Evolutionary conservation across 2,329 filamentous ascomycete genomes (phyloP).

Genomic region (Ophiostoma tasmaniense): DNA sequence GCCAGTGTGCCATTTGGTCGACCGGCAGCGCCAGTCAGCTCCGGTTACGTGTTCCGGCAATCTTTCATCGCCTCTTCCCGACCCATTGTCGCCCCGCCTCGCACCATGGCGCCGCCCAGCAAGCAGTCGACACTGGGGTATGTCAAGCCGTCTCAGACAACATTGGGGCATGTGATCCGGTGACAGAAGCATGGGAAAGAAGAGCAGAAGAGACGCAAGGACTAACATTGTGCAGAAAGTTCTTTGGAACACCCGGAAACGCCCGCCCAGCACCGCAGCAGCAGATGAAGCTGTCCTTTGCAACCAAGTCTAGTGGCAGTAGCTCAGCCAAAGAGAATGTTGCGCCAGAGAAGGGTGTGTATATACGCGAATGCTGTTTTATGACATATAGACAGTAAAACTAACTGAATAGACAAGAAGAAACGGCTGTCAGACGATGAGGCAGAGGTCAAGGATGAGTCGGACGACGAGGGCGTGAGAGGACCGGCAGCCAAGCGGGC

Average conservation of each 20-base stretch:
- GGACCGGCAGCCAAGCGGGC: constrained; percentile 51
- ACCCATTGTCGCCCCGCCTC: not conserved
- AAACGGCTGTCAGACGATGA: constrained; percentile 19
- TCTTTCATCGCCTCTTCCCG: not conserved
- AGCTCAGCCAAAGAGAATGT: constrained; percentile 30
- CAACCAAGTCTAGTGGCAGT: constrained; percentile 32
- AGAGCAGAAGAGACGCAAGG: not conserved
- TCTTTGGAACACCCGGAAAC: constrained; percentile 64
- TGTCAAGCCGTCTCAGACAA: constrained; percentile 65
- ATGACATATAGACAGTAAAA: too few relatives aligned
- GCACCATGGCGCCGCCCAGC: constrained; percentile 36
- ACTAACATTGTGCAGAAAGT: constrained; percentile 55
- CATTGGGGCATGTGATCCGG: constrained; percentile 54
- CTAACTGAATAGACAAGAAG: constrained; percentile 14
- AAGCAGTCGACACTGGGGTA: constrained; percentile 87
- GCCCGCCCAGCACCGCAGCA: constrained; percentile 50
- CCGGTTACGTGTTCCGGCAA: not conserved
- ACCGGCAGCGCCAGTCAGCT: not conserved
- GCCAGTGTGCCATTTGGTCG: not conserved
- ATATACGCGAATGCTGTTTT: too few relatives aligned
- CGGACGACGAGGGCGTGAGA: constrained; percentile 41
- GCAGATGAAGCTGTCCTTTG: constrained; percentile 73
- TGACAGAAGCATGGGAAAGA: not conserved
- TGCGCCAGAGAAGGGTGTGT: constrained; percentile 33
- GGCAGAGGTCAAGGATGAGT: constrained; percentile 24